Percentiles rank a stretch among this genome's conserved stretches.
These are phyloP conservation scores for Aspergillus chevalieri DNA, from an alignment of 2,329 filamentous ascomycete species.

Conservation along the genomic window DNA sequence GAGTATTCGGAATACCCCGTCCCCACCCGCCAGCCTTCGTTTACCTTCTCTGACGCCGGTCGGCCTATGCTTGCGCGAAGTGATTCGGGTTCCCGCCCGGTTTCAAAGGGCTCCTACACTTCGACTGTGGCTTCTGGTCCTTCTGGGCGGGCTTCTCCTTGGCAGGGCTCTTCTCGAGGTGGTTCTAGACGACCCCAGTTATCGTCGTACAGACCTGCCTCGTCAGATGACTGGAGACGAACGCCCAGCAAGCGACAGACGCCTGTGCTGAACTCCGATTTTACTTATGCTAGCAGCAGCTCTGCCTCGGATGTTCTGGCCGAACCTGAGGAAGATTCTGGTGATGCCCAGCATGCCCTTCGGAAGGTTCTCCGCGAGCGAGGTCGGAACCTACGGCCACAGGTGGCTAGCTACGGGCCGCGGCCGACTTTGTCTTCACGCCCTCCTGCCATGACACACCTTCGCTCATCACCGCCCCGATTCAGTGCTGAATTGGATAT, in stretches of 20 bases:
- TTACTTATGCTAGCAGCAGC: slow-evolving; percentile 26
- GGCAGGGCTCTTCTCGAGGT: slow-evolving; percentile 30
- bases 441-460: slow-evolving; percentile 21
- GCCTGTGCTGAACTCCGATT: slow-evolving; percentile 24
- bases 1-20: slow-evolving; percentile 37
- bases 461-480: slow-evolving; percentile 41
- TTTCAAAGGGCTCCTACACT: slow-evolving; percentile 40
- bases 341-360: slow-evolving; percentile 43
- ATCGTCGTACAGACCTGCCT: slow-evolving; percentile 2
- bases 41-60: slow-evolving; percentile 30
- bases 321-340: slow-evolving; percentile 26
- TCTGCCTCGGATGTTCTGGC: slow-evolving; percentile 20
- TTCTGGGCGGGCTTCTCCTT: slow-evolving; percentile 38
- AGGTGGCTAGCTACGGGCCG: slow-evolving; percentile 23
- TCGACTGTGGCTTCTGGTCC: slow-evolving; percentile 36
- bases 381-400: slow-evolving; percentile 20
- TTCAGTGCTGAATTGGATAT: slow-evolving; percentile 31
- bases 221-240: slow-evolving; percentile 23
- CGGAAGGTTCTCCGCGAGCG: slow-evolving; percentile 39
- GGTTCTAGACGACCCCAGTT: slow-evolving; percentile 18
- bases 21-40: slow-evolving; percentile 35
- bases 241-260: slow-evolving; percentile 32
- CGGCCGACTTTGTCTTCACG: slow-evolving; percentile 26
- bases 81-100: slow-evolving; percentile 33
- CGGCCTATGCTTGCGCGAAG: slow-evolving; percentile 25